Conservation (phyloP, 2,329 filamentous ascomycete species). For the Pestalotiopsis sp. region DNA sequence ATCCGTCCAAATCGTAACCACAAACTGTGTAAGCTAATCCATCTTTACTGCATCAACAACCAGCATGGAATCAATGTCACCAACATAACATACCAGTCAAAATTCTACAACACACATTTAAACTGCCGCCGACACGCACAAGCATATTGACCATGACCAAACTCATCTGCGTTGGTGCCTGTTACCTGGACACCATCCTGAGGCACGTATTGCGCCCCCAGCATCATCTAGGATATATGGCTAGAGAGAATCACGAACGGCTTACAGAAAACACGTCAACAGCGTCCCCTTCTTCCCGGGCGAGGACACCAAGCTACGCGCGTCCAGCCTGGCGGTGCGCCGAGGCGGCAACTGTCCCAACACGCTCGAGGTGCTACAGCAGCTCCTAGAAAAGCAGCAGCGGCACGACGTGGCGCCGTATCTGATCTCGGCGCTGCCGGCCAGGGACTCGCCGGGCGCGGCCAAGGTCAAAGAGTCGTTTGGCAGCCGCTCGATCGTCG, state of each 20-base stretch:
- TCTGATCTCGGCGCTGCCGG: slow-evolving; percentile 56
- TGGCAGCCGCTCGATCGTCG: slow-evolving; percentile 38
- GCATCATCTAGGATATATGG: too few species aligned
- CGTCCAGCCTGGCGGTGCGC: slow-evolving; percentile 56
- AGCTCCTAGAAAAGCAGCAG: slow-evolving; percentile 45
- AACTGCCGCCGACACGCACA: not conserved
- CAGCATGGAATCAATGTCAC: not conserved
- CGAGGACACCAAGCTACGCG: slow-evolving; percentile 74
- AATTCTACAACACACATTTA: not conserved
- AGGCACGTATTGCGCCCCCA: slow-evolving; percentile 43
- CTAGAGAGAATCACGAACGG: not conserved
- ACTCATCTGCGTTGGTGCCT: slow-evolving; percentile 65
- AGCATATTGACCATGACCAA: slow-evolving; percentile 44
- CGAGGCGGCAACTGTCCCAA: slow-evolving; percentile 76
- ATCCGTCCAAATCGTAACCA: not conserved
- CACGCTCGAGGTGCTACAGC: slow-evolving; percentile 67
- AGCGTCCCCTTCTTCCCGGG: slow-evolving; percentile 66
- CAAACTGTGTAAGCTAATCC: not conserved
- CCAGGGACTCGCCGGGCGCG: slow-evolving; percentile 48
- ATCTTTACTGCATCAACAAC: not conserved
- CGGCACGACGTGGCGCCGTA: slow-evolving; percentile 34
- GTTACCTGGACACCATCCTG: slow-evolving; percentile 71
- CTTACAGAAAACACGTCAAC: slow-evolving; percentile 7
- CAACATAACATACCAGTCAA: not conserved
- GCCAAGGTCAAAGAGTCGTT: slow-evolving; percentile 56